Conservation (phyloP, 192 early-diverging fungal genomes). For the Podila clonocystis region DNA sequence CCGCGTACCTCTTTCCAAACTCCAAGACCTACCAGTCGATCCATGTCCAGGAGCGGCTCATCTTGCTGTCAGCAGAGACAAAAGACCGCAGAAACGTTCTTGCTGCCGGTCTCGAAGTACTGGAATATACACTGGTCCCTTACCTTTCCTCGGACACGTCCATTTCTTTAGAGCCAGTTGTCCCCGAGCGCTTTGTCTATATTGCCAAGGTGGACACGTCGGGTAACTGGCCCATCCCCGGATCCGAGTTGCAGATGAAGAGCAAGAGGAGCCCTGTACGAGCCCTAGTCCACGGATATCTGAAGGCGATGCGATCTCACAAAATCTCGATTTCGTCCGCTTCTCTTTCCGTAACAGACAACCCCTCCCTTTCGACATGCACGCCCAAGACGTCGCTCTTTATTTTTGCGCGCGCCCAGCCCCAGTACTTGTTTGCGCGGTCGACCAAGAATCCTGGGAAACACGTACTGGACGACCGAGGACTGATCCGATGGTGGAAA, state of each 20-base stretch:
- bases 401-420: slow-evolving; percentile 87
- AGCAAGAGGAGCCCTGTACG: slow-evolving; percentile 14
- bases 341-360: neutral
- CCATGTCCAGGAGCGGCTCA: slow-evolving; percentile 30
- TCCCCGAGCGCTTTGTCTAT: slow-evolving; percentile 36
- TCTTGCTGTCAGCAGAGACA: slow-evolving; percentile 12
- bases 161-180: too few relatives aligned
- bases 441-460: slow-evolving; percentile 75
- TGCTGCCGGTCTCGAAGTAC: slow-evolving; percentile 32
- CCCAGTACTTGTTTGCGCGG: slow-evolving; percentile 84
- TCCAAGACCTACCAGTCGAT: slow-evolving; percentile 11
- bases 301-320: slow-evolving; percentile 21
- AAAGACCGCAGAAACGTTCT: slow-evolving; percentile 1
- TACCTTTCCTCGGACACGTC: neutral
- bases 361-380: neutral
- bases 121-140: slow-evolving; percentile 29
- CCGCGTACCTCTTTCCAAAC: slow-evolving; percentile 17
- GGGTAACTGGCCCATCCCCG: slow-evolving; percentile 37
- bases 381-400: slow-evolving; percentile 49
- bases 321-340: neutral
- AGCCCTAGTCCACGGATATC: slow-evolving; percentile 47
- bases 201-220: slow-evolving; percentile 61
- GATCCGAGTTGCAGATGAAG: neutral
- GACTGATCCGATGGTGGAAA: slow-evolving; percentile 84
- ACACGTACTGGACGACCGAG: slow-evolving; percentile 66